These are phyloP conservation scores for Clonostachys rosea DNA, from an alignment of 2,329 filamentous ascomycete genomes.

Conservation along the genomic window DNA sequence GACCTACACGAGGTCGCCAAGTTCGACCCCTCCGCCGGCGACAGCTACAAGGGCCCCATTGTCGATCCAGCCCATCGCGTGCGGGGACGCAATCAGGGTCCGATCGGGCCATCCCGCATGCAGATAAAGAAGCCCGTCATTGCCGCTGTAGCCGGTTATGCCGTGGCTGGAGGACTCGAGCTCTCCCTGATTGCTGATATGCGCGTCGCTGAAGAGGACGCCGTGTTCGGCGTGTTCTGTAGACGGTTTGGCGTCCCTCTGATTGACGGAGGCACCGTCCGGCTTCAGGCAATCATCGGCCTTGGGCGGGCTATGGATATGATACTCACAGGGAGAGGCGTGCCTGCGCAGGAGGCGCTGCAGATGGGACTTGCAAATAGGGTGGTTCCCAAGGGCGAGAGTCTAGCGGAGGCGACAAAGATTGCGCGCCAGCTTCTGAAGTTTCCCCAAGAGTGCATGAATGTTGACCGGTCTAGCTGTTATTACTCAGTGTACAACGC, in stretches of 20 bases:
- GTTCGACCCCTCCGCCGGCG: slow-evolving; percentile 1
- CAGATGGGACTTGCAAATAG: slow-evolving; percentile 47
- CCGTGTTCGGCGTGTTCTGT: slow-evolving; percentile 51
- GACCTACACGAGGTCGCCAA: slow-evolving; percentile 41
- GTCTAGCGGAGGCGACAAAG: slow-evolving; percentile 38
- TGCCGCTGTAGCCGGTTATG: slow-evolving; percentile 43
- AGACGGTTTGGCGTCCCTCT: slow-evolving; percentile 28
- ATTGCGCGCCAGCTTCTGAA: slow-evolving; percentile 38
- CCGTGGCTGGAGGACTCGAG: slow-evolving; percentile 49
- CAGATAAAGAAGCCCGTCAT: slow-evolving; percentile 46
- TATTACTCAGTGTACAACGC: slow-evolving; percentile 47
- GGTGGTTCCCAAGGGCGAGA: slow-evolving; percentile 43
- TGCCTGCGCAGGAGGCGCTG: slow-evolving; percentile 42
- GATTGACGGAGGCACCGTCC: slow-evolving; percentile 39
- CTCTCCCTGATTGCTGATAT: slow-evolving; percentile 47
- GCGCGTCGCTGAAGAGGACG: slow-evolving; percentile 45
- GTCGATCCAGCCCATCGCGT: slow-evolving; percentile 6
- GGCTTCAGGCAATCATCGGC: slow-evolving; percentile 44
- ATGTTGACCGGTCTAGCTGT: slow-evolving; percentile 37
- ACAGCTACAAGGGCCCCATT: slow-evolving; percentile 1
- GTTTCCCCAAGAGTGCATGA: slow-evolving; percentile 50
- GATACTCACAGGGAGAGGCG: slow-evolving; percentile 47
- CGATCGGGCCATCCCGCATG: slow-evolving; percentile 48
- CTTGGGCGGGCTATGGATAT: slow-evolving; percentile 50
- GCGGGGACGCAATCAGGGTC: slow-evolving; percentile 23